Percentiles rank a stretch among this genome's conserved stretches.
These are phyloP conservation scores for Conticribra weissflogii DNA, from an alignment of 108 stramenopile genomes.

Conservation along the genomic window DNA sequence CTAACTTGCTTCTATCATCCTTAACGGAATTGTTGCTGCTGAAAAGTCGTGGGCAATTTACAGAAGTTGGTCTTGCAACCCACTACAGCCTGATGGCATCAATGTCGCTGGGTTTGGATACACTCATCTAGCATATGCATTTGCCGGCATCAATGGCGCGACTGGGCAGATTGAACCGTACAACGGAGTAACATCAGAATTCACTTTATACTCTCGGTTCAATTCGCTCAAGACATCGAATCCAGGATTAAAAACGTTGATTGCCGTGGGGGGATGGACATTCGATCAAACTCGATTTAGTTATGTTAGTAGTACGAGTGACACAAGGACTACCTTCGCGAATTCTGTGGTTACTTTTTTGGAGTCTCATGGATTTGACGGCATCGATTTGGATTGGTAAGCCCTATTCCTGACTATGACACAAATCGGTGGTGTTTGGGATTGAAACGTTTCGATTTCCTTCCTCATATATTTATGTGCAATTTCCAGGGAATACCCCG, in stretches of 20 bases:
- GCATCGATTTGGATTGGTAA: constrained; percentile 43
- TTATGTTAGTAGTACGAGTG: constrained; percentile 19
- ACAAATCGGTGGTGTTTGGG: background rate
- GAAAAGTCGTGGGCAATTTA: constrained; percentile 31
- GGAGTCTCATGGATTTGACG: constrained; percentile 21
- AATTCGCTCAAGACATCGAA: constrained; percentile 21
- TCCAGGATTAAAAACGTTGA: constrained; percentile 28
- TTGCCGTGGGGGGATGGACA: constrained; percentile 39
- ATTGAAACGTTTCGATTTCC: background rate
- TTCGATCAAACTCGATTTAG: constrained; percentile 32
- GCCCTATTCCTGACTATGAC: background rate
- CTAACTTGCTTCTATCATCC: no score
- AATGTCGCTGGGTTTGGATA: constrained; percentile 24
- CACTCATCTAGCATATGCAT: constrained; percentile 30
- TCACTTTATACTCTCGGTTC: constrained; percentile 7
- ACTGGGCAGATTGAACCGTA: constrained; percentile 24
- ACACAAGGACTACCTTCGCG: constrained; percentile 24
- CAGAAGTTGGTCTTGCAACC: constrained; percentile 15
- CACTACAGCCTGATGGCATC: constrained; percentile 8
- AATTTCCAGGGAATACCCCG: constrained; percentile 16
- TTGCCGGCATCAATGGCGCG: constrained; percentile 8
- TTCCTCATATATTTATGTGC: background rate
- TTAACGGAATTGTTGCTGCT: no score
- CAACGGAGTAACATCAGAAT: constrained; percentile 2
- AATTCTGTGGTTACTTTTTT: constrained; percentile 31